These are phyloP conservation scores for Termitomyces sp. DNA, from an alignment of 768 basidiomycete species.

Conservation along the genomic window DNA sequence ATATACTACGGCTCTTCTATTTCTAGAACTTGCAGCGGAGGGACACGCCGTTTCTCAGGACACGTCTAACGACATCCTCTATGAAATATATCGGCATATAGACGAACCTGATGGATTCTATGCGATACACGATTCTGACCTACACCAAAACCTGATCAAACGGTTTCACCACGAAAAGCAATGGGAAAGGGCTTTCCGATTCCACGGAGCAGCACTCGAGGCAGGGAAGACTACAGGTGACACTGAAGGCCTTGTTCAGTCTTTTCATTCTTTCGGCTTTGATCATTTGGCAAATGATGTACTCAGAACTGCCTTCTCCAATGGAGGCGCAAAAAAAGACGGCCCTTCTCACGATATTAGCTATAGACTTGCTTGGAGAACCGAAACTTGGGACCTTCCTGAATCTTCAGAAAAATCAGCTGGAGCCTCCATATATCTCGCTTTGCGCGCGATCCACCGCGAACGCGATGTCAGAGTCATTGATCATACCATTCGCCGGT, in stretches of 20 bases:
- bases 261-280: slow-evolving; percentile 89
- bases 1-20: slow-evolving; percentile 86
- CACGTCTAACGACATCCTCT: slow-evolving; percentile 65
- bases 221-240: slow-evolving; percentile 39
- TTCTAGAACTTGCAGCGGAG: slow-evolving; percentile 76
- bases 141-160: slow-evolving; percentile 74
- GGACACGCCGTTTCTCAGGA: slow-evolving; percentile 20
- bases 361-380: slow-evolving; percentile 89
- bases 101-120: slow-evolving; percentile 99
- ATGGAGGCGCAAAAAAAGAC: slow-evolving; percentile 17
- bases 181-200: slow-evolving; percentile 87
- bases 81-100: slow-evolving; percentile 90
- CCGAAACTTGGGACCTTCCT: slow-evolving; percentile 93
- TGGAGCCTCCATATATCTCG: slow-evolving; percentile 65
- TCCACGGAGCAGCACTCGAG: slow-evolving; percentile 83
- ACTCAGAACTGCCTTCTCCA: slow-evolving; percentile 38
- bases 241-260: slow-evolving; percentile 62
- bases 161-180: slow-evolving; percentile 90
- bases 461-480: slow-evolving; percentile 56
- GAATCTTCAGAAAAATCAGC: slow-evolving; percentile 42
- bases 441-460: slow-evolving; percentile 76
- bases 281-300: slow-evolving; percentile 77
- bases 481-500: slow-evolving; percentile 40
- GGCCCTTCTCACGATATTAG: slow-evolving; percentile 41
- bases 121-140: slow-evolving; percentile 75